Base-by-base conservation (phyloP, 495 filamentous ascomycete species). In the Neurospora discreta region DNA sequence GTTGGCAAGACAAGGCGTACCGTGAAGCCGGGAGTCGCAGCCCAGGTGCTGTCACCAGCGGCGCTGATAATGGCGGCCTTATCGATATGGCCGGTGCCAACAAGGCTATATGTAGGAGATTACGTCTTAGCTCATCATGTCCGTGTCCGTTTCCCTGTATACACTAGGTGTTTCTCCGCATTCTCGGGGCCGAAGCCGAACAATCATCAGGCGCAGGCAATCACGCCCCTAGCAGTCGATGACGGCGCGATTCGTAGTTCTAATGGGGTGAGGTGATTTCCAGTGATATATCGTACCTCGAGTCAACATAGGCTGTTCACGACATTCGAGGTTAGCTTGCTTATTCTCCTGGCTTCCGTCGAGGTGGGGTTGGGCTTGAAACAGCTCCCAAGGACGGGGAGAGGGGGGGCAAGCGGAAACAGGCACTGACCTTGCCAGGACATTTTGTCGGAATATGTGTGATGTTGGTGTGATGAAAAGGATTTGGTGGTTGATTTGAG, bases 31-130 rank as follows among this genome's bases (percentile, higher is more conserved):
- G 86, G 20, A 26, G 89, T 87, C n/a, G 84, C 78, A 71, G 94
- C 94, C 93, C 94, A 97, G 75, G 90, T 85, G 79, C 89, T 92
- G 79, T 92, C 91, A 78, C 94, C 93, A 73, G 90, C 89, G 72
- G 81, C 83, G 82, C 90, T 92, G 84, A 95, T 89, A 81, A 98
- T 96, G 78, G 92, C 92, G 76, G 89, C 95, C 83, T 92, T 90
- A 85, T 95, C 91, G 82, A 97, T 83, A 81, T 95, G 91, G 77
- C 89, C 89, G 75, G 86, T 89, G 83, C 87, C 92, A 78, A 98
- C 87, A 75, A 98, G 88, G 88, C 94, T 94, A 70, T 39, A 11
- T 40, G 52, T 65, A 65, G 15, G 52, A 65, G 23, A 15, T 65
- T 36, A 65, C 18, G 26, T 65, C 52, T 65, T 65, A 65, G 52